Conservation (phyloP, 495 filamentous ascomycete species). For the Apiosordaria backusii region DNA sequence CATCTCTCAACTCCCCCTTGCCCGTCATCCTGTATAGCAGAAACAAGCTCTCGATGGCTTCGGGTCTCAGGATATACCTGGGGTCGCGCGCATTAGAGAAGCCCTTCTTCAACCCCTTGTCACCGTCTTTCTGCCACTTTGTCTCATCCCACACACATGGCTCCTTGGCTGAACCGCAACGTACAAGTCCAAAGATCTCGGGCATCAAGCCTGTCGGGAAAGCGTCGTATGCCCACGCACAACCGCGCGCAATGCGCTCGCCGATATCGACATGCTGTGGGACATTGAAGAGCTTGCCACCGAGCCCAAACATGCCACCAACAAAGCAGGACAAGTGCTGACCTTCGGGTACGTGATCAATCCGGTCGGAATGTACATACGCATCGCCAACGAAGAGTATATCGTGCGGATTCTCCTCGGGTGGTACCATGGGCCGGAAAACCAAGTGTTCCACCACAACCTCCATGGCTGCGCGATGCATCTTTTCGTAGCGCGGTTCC, state of each 20-base stretch:
- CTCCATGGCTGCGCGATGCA: conserved; percentile 56
- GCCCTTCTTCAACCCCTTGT: conserved; percentile 53
- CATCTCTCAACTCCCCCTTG: conserved; percentile 57
- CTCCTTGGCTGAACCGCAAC: conserved; percentile 27
- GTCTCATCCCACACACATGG: conserved; percentile 28
- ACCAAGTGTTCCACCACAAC: conserved; percentile 62
- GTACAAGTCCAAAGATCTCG: conserved; percentile 60
- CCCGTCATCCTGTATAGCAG: conserved; percentile 74
- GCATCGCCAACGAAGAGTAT: conserved; percentile 60
- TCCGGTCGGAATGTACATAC: conserved; percentile 17
- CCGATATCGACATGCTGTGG: conserved; percentile 70
- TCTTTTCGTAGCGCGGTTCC: conserved; percentile 38
- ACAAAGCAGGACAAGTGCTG: conserved; percentile 68
- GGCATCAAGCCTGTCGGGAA: conserved; percentile 86
- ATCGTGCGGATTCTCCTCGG: conserved; percentile 51
- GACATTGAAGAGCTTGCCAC: conserved; percentile 67
- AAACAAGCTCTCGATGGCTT: conserved; percentile 72
- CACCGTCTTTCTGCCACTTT: conserved; percentile 25
- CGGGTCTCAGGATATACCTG: conserved; percentile 52
- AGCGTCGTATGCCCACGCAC: conserved; percentile 80
- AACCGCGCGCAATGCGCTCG: conserved; percentile 76
- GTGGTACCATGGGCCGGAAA: conserved; percentile 60
- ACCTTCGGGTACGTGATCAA: conserved; percentile 34
- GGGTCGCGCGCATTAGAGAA: conserved; percentile 33
- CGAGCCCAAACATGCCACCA: conserved; percentile 88